These are phyloP conservation scores for Medicago arabica DNA, from an alignment of 306 rosid genomes.

Conservation along the genomic window DNA sequence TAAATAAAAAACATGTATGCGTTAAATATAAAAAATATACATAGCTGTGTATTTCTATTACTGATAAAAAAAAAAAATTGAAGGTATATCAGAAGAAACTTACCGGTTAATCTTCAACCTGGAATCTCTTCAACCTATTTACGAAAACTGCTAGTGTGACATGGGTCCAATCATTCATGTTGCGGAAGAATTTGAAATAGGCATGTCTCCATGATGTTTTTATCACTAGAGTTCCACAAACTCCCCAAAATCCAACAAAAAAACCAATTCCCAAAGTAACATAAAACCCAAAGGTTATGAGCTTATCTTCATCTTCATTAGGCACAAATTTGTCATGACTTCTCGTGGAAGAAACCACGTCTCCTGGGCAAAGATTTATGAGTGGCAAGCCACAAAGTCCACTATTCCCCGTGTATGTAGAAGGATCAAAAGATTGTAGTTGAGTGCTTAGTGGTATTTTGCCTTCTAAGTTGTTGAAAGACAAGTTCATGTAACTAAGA, in stretches of 20 bases:
- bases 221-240: neutral
- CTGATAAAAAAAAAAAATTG: too few species aligned
- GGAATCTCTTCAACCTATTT: neutral
- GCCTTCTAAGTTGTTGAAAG: conserved; percentile 18
- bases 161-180: neutral
- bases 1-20: too few species aligned
- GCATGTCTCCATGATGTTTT: neutral
- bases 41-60: too few species aligned
- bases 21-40: too few species aligned
- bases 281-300: conserved; percentile 32
- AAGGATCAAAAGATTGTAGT: neutral
- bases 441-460: neutral
- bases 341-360: neutral
- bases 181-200: neutral
- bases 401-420: conserved; percentile 23
- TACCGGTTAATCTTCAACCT: neutral
- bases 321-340: neutral
- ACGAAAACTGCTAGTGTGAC: neutral
- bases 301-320: neutral
- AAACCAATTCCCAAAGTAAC: conserved; percentile 19
- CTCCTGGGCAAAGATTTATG: neutral
- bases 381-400: conserved; percentile 49
- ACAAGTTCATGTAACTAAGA: conserved; percentile 18
- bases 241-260: conserved; percentile 33
- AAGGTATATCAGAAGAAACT: neutral